Evolutionary conservation across 2,329 filamentous ascomycete species (phyloP).

Genomic region (Xylaria sp.): DNA sequence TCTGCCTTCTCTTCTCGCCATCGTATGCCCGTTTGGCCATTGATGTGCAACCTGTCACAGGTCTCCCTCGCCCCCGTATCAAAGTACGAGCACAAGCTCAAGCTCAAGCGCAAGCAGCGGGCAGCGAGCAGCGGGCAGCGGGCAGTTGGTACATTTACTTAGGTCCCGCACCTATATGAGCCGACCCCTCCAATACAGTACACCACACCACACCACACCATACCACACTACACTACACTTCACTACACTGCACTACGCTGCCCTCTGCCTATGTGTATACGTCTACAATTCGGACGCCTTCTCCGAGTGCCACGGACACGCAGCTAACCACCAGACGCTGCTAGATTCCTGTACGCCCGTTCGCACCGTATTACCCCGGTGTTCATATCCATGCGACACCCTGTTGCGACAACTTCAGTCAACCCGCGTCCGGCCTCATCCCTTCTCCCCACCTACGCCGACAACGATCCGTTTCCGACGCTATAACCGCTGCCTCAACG

Average conservation of each 20-base stretch:
- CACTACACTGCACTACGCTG: not conserved
- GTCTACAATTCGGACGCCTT: not conserved
- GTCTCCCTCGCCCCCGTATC: not conserved
- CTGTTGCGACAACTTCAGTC: slow-evolving; percentile 19
- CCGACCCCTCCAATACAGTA: slow-evolving; percentile 1
- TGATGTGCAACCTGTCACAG: slow-evolving; percentile 13
- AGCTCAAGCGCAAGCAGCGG: too few species aligned
- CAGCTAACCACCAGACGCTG: not conserved
- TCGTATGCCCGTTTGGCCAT: not conserved
- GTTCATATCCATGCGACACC: slow-evolving; percentile 4
- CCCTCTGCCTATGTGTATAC: not conserved
- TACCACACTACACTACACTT: not conserved
- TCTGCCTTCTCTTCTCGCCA: too few species aligned
- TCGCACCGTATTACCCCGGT: not conserved
- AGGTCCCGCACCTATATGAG: slow-evolving; percentile 15
- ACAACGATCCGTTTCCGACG: not conserved
- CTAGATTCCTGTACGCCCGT: not conserved
- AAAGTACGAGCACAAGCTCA: too few species aligned
- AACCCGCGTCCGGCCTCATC: not conserved
- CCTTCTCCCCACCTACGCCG: slow-evolving; percentile 4
- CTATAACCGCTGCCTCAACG: not conserved
- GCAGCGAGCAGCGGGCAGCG: too few species aligned
- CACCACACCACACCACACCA: not conserved
- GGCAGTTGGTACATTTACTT: not conserved
- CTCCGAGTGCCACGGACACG: not conserved